Evolutionary conservation across 257 asterid species (phyloP).

Genomic region (Solanum tarapatanum): DNA sequence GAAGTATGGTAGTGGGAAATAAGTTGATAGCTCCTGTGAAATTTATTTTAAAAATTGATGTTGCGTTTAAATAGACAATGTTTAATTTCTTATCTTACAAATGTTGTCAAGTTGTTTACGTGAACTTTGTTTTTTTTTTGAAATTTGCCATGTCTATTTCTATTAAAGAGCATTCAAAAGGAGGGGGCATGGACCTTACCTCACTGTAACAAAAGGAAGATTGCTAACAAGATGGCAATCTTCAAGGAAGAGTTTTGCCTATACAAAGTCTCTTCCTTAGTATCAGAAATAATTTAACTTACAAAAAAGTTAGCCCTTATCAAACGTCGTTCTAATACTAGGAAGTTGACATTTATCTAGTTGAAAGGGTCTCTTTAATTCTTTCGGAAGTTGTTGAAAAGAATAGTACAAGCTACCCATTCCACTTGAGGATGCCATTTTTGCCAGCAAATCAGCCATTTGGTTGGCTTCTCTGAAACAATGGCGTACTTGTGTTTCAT

Average conservation of each 20-base stretch:
- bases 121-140: background rate
- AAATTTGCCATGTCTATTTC: background rate
- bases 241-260: background rate
- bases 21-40: background rate
- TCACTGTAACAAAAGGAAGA: background rate
- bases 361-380: background rate
- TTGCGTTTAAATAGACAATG: background rate
- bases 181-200: background rate
- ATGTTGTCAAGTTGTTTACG: background rate
- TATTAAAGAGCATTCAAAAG: background rate
- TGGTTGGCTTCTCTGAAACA: background rate
- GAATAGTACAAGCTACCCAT: background rate
- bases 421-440: background rate
- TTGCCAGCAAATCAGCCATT: background rate
- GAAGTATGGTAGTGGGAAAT: slow-evolving; percentile 11
- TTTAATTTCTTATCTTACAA: background rate
- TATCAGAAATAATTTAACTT: too few relatives aligned
- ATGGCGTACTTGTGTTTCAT: background rate
- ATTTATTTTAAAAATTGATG: background rate
- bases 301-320: background rate
- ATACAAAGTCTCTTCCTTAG: background rate
- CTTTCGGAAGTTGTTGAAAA: background rate
- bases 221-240: background rate
- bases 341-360: background rate
- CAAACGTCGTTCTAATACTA: too few relatives aligned